Conservation (phyloP, 768 basidiomycete species). For the Artomyces pyxidatus region DNA sequence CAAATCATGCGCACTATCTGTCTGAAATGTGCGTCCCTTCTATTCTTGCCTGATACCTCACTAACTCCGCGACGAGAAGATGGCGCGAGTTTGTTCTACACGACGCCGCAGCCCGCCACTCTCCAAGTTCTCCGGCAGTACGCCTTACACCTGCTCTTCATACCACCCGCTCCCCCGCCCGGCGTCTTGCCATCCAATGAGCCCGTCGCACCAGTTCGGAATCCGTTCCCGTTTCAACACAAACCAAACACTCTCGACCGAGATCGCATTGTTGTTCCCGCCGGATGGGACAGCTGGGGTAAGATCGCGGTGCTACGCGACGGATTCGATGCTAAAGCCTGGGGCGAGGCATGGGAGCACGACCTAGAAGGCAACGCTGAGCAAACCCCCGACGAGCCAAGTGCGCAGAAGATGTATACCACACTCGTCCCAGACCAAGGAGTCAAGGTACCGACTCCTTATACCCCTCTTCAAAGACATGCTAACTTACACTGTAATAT, state of each 20-base stretch:
- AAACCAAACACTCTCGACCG: constrained; percentile 91
- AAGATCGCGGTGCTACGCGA: constrained; percentile 89
- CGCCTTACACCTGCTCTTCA: constrained; percentile 72
- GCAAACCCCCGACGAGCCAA: constrained; percentile 32
- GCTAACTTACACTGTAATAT: constrained; percentile 1
- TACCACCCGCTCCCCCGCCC: constrained; percentile 54
- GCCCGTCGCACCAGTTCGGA: constrained; percentile 46
- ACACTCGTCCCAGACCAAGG: constrained; percentile 71
- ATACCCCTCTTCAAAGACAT: not conserved
- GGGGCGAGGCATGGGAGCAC: constrained; percentile 74
- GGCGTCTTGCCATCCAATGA: constrained; percentile 26
- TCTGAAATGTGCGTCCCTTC: constrained; percentile 64
- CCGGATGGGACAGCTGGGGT: constrained; percentile 98
- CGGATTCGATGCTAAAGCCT: constrained; percentile 77
- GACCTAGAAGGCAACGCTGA: constrained; percentile 42
- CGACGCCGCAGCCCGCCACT: constrained; percentile 72
- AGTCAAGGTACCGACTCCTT: constrained; percentile 43
- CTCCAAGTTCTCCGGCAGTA: constrained; percentile 76
- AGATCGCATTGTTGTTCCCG: constrained; percentile 84
- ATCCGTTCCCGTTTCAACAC: constrained; percentile 80
- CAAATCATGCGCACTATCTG: constrained; percentile 91
- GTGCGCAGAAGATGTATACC: constrained; percentile 62
- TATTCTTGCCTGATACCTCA: not conserved
- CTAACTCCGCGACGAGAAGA: constrained; percentile 50
- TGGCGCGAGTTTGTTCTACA: constrained; percentile 88